Conservation (phyloP, 805 yeast species). For the Saccharomycopsis sp. region DNA sequence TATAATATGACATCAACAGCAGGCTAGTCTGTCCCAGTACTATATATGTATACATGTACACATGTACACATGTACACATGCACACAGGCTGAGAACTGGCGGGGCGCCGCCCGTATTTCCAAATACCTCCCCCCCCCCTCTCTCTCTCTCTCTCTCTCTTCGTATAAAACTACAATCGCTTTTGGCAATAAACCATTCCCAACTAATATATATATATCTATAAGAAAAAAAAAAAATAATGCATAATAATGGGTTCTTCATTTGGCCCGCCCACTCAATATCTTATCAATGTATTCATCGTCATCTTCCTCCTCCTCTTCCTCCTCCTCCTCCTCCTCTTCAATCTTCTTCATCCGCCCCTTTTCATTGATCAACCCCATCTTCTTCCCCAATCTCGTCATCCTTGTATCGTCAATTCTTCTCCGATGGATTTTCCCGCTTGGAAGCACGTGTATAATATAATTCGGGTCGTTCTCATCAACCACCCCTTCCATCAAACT, state of each 20-base stretch:
- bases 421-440: conserved; percentile 58
- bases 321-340: conserved; percentile 6
- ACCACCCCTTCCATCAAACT: conserved; percentile 21
- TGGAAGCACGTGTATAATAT: conserved; percentile 54
- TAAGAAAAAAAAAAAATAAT: neutral
- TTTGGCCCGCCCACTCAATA: too few species aligned
- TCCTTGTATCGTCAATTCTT: conserved; percentile 26
- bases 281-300: conserved; percentile 11
- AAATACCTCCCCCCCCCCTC: too few species aligned
- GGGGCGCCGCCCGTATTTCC: too few species aligned
- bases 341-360: conserved; percentile 36
- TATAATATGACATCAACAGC: too few species aligned
- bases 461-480: conserved; percentile 27
- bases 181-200: neutral
- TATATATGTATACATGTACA: too few species aligned
- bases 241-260: neutral
- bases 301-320: conserved; percentile 12
- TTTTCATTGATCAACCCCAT: conserved; percentile 42
- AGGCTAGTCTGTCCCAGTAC: too few species aligned
- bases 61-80: too few species aligned
- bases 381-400: conserved; percentile 31
- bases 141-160: too few species aligned
- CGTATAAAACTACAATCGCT: too few species aligned
- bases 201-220: neutral
- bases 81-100: too few species aligned